These are phyloP conservation scores for Avicennia marina DNA, from an alignment of 257 asterid genomes.

Conservation along the genomic window DNA sequence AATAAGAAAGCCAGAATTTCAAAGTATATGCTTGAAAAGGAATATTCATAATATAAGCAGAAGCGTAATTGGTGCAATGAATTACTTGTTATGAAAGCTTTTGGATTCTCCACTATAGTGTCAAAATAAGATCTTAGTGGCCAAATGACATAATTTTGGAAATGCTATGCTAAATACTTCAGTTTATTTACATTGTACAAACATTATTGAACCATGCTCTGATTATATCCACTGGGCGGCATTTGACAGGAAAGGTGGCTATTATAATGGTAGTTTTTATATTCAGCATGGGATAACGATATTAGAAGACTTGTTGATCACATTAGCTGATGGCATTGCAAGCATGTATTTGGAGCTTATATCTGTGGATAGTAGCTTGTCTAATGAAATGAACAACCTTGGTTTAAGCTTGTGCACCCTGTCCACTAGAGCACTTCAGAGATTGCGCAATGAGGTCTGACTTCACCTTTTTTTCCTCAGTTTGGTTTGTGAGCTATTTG, in stretches of 20 bases:
- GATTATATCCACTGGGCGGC: slow-evolving; percentile 9
- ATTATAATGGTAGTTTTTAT: slow-evolving; percentile 58
- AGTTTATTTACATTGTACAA: too few species aligned
- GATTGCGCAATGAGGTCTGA: slow-evolving; percentile 41
- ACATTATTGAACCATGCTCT: too few species aligned
- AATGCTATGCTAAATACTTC: background rate
- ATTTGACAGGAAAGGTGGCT: slow-evolving; percentile 60
- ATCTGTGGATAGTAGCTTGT: slow-evolving; percentile 80
- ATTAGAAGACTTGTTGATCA: slow-evolving; percentile 82
- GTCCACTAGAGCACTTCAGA: slow-evolving; percentile 59
- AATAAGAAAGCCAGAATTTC: slow-evolving; percentile 1
- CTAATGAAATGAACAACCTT: slow-evolving; percentile 50
- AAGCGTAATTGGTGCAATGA: slow-evolving; percentile 11
- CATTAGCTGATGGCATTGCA: slow-evolving; percentile 87
- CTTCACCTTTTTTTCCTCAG: background rate
- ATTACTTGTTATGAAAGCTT: slow-evolving; percentile 1
- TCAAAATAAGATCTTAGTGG: background rate
- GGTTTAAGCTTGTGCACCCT: slow-evolving; percentile 52
- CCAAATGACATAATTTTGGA: too few species aligned
- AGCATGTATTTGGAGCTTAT: slow-evolving; percentile 94
- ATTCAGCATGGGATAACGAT: slow-evolving; percentile 63
- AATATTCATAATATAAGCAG: slow-evolving; percentile 5
- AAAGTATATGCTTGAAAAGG: slow-evolving; percentile 1
- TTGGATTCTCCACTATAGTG: slow-evolving; percentile 9
- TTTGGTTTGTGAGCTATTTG: background rate